These are phyloP conservation scores for Trypanosoma brucei DNA, from an alignment of 208 protist species.

Conservation along the genomic window DNA sequence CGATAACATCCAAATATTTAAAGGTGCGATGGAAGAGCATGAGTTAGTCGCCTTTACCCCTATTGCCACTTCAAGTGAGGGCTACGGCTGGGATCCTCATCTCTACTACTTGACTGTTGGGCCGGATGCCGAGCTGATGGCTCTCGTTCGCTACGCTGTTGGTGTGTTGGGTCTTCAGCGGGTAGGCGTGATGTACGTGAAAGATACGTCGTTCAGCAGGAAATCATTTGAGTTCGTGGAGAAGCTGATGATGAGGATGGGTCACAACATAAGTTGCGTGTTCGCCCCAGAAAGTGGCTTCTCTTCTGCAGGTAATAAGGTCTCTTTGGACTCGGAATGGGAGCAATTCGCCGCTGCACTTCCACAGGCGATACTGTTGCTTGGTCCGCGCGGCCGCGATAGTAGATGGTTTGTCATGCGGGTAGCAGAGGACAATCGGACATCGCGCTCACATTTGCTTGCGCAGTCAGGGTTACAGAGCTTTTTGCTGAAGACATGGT, in stretches of 20 bases:
- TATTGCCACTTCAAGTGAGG: slow-evolving; percentile 28
- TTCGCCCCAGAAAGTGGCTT: slow-evolving; percentile 13
- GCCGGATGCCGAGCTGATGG: slow-evolving; percentile 29
- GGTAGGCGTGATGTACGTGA: slow-evolving; percentile 26
- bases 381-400: background rate
- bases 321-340: slow-evolving; percentile 6
- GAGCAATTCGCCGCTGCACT: slow-evolving; percentile 11
- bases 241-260: slow-evolving; percentile 13
- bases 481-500: background rate
- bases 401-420: slow-evolving; percentile 11
- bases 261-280: slow-evolving; percentile 18
- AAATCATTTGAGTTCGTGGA: slow-evolving; percentile 1
- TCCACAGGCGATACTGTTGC: slow-evolving; percentile 21
- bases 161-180: slow-evolving; percentile 21
- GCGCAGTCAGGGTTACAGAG: slow-evolving; percentile 3
- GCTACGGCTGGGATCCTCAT: slow-evolving; percentile 31
- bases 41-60: slow-evolving; percentile 18
- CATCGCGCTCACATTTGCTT: slow-evolving; percentile 13
- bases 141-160: slow-evolving; percentile 28
- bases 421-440: slow-evolving; percentile 13
- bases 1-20: background rate
- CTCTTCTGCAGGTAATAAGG: background rate
- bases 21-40: background rate
- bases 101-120: slow-evolving; percentile 39
- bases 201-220: slow-evolving; percentile 1